These are phyloP conservation scores for Triticum monococcum DNA, from an alignment of 176 grass and related monocot genomes.

Conservation along the genomic window DNA sequence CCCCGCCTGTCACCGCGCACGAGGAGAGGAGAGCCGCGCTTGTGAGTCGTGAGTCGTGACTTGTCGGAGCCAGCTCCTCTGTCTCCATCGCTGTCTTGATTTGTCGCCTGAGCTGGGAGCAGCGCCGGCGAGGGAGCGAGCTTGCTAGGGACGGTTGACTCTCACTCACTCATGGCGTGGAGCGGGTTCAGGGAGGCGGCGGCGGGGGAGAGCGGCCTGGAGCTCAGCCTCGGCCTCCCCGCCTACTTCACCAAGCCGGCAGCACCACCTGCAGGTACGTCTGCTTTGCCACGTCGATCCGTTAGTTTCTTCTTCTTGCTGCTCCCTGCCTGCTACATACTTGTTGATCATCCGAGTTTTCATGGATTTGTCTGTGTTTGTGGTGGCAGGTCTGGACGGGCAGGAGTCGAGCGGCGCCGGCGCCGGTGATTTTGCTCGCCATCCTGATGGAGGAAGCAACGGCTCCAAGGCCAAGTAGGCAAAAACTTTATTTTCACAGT, in stretches of 20 bases:
- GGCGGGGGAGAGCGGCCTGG: slow-evolving; percentile 58
- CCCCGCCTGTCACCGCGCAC: not conserved
- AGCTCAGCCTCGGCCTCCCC: slow-evolving; percentile 67
- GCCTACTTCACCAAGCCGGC: slow-evolving; percentile 43
- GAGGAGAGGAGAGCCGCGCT: not conserved
- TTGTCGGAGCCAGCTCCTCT: not conserved
- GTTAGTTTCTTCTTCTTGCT: not conserved
- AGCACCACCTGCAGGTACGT: not conserved
- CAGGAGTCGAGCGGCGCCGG: not conserved
- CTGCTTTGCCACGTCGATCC: no score
- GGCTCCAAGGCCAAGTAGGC: slow-evolving; percentile 43
- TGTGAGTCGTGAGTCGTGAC: not conserved
- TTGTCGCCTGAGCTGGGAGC: not conserved
- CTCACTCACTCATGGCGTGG: slow-evolving; percentile 29
- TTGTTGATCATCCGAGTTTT: not conserved
- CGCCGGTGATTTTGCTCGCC: not conserved
- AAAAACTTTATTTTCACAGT: not conserved
- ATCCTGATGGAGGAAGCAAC: not conserved
- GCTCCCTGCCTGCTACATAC: no score
- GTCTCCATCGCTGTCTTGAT: not conserved
- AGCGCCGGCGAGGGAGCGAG: not conserved
- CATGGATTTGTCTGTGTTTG: not conserved
- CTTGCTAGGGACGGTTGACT: no score
- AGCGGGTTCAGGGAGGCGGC: slow-evolving; percentile 35
- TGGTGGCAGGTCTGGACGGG: not conserved